phyloP scores from a whole-genome alignment of 139 green algal species.

The Tetradesmus obliquus region DNA sequence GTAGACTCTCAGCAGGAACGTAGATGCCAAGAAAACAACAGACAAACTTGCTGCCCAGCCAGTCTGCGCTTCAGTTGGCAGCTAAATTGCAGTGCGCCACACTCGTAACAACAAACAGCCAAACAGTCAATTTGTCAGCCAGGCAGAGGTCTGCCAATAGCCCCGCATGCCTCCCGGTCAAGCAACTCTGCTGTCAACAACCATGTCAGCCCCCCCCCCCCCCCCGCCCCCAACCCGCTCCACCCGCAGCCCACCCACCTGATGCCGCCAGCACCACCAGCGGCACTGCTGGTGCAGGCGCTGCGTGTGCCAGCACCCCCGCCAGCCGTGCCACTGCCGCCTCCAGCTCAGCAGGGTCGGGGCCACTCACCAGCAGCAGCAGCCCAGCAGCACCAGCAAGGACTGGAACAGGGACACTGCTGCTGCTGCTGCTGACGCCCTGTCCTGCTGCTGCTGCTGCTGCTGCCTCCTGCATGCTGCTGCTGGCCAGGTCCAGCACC shows the following conservation, averaged over 20 bases:
- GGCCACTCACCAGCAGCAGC: constrained; percentile 27
- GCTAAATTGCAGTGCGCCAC: too few species aligned
- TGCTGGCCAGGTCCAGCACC: constrained; percentile 1
- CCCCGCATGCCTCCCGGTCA: too few species aligned
- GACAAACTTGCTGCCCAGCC: too few species aligned
- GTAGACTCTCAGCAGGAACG: neutral
- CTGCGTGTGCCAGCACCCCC: neutral
- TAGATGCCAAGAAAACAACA: too few species aligned
- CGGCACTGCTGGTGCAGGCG: neutral
- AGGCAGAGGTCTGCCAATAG: too few species aligned
- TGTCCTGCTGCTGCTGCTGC: neutral
- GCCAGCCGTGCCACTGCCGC: neutral
- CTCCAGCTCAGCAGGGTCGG: constrained; percentile 9
- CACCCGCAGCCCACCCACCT: neutral
- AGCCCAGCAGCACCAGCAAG: constrained; percentile 9
- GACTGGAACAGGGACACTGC: neutral
- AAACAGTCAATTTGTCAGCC: too few species aligned
- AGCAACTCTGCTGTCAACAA: too few species aligned
- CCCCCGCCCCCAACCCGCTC: too few species aligned
- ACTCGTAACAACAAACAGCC: too few species aligned
- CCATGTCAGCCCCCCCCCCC: too few species aligned
- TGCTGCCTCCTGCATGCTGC: neutral
- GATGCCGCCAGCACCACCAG: constrained; percentile 22
- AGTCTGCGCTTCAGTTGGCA: too few species aligned
- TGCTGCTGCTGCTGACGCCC: neutral